A percentile compares a stretch with the other conserved stretches of the same genome.
Conservation (phyloP, 495 filamentous ascomycete species). For the Hypoxylon intermedium region DNA sequence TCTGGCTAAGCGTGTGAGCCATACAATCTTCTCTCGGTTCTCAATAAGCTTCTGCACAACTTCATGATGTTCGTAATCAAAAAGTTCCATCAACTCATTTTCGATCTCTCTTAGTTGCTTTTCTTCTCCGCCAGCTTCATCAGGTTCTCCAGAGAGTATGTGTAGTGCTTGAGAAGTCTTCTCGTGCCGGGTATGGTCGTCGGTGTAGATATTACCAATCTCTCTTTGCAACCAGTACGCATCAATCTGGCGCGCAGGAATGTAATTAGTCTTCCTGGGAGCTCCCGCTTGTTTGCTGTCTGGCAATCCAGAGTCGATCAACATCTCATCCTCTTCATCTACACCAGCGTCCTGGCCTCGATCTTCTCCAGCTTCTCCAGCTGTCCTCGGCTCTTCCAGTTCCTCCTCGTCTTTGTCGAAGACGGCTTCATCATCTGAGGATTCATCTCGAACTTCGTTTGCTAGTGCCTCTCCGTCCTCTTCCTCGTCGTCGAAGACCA, state of each 20-base stretch:
- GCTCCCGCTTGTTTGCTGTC: conserved; percentile 46
- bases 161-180: conserved; percentile 83
- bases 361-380: conserved; percentile 60
- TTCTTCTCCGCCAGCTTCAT: conserved; percentile 75
- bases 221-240: conserved; percentile 97
- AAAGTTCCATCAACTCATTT: conserved; percentile 97
- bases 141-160: conserved; percentile 76
- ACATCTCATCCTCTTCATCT: conserved; percentile 73
- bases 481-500: conserved; percentile 92
- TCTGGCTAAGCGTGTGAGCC: conserved; percentile 87
- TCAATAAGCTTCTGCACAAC: conserved; percentile 90
- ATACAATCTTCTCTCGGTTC: conserved; percentile 90
- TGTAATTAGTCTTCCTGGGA: conserved; percentile 64
- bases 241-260: conserved; percentile 88
- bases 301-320: conserved; percentile 70
- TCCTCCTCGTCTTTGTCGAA: conserved; percentile 70
- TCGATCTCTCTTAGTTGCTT: conserved; percentile 89
- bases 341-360: conserved; percentile 55
- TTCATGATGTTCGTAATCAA: conserved; percentile 96
- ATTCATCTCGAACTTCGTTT: conserved; percentile 83
- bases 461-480: conserved; percentile 84
- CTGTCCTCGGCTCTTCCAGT: conserved; percentile 61
- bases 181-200: conserved; percentile 88
- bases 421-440: conserved; percentile 75
- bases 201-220: conserved; percentile 83